Evolutionary conservation across 1,284 basidiomycete species (phyloP), one percentile per base, ranked within the genome.

Genomic region (Grifola frondosa): DNA sequence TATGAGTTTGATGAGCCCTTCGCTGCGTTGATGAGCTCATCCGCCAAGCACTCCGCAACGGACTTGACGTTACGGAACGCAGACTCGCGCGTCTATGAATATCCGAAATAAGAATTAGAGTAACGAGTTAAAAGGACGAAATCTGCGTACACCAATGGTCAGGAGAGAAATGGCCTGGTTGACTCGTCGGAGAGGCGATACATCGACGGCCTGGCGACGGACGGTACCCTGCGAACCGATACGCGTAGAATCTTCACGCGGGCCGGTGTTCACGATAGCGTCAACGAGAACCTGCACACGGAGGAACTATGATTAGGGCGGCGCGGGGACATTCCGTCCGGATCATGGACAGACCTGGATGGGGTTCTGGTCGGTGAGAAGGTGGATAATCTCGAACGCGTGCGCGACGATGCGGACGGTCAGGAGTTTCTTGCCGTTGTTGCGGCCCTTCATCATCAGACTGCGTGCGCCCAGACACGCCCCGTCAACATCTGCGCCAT

Each of bases 1-100:
- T 97, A 99, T 52, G 96, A 98, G 89, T 99, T 99, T 64, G 95
- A 98, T 49, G 97, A 99, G 57, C 97, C 97, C 82, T 99, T 99
- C 62, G 97, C 97, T 50, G 97, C 97, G 75, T 99, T 99, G 84
- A 99, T 98, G 62, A 99, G 88, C 74, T 99, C 97, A 69, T 99
- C 97, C 56, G 97, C 97, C 50, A 99, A 83, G 76, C 96, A 98
- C 78, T 98, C 94, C 50, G 94, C 92, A 60, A 99, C 89, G 54
- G 93, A 97, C 77, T 99, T 99, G 68, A 97, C 91, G 77, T 99
- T 99, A 73, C 97, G 92, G 94, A 99, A 99, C 43, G 97, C 94
- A 45, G 95, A 97, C 77, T 99, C 97, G 67, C 97, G 96, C 57
- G 94, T 96, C 91, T 93, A 58, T 32, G 33, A 37, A 29, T 34